These are phyloP conservation scores for Otatea glauca DNA, from an alignment of 176 grass and related monocot species.

Conservation along the genomic window DNA sequence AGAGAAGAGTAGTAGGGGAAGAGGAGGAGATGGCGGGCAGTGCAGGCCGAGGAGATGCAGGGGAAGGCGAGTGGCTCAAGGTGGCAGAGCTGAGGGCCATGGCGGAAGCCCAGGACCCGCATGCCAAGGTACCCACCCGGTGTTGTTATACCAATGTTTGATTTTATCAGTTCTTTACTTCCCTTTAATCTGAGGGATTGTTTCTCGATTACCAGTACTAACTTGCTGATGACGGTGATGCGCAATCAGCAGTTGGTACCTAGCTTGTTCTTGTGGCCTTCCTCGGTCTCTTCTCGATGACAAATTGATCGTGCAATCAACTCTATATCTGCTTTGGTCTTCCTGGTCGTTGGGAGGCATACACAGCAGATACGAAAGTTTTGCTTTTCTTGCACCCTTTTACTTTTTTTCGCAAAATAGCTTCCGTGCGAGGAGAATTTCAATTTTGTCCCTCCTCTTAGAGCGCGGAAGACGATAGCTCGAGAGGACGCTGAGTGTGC, in stretches of 20 bases:
- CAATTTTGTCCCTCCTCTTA: too few species aligned
- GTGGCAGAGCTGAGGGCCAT: slow-evolving; percentile 48
- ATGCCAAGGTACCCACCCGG: slow-evolving; percentile 36
- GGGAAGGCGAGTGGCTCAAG: slow-evolving; percentile 56
- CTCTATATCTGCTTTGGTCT: background rate
- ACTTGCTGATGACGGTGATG: background rate
- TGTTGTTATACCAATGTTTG: background rate
- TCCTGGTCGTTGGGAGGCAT: background rate
- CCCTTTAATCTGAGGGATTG: background rate
- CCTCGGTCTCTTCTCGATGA: background rate
- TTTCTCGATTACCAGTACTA: too few species aligned
- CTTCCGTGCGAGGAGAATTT: too few species aligned
- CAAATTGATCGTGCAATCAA: background rate
- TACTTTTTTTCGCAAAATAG: too few species aligned
- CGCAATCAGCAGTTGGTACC: background rate
- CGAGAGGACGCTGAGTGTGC: too few species aligned
- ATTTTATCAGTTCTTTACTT: background rate
- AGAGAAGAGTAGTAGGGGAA: background rate
- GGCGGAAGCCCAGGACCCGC: slow-evolving; percentile 45
- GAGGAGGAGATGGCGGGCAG: slow-evolving; percentile 29
- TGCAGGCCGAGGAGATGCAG: slow-evolving; percentile 14
- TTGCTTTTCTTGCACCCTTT: too few species aligned
- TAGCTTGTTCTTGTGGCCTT: background rate
- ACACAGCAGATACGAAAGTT: background rate
- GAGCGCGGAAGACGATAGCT: too few species aligned